Evolutionary conservation across 192 early-diverging fungal species (phyloP), one percentile per base, ranked within the genome.

Genomic region (Coemansia sp.): DNA sequence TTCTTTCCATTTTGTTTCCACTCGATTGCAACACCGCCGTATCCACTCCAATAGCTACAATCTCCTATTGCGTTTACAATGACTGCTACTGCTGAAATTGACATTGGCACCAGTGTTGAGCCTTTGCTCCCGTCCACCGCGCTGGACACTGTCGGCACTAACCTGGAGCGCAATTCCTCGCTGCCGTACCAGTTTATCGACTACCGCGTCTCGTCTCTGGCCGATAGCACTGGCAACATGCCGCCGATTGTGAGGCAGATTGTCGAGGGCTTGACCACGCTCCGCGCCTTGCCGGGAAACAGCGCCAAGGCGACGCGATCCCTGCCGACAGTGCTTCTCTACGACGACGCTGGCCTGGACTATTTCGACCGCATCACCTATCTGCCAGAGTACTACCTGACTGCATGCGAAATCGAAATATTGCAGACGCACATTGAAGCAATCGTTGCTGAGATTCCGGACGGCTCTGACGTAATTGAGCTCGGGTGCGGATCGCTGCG

Each of bases 321-420:
- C 5, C 41, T 78, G n/a, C 91, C 94, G 0, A 91, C 88, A 0
- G 79, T 93, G 56, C 80, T 93, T 2, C 83, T 95, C 29, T 97
- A 97, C 55, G 86, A 93, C 52, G 84, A 88, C 30, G 50, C 60
- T 1, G 94, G 94, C 6, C 66, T 97, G 12, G 89, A 90, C 43
- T 76, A 91, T 25, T 97, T 90, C 79, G 94, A 95, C 75, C 69
- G 87, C 45, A 94, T 97, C 57, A 95, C 93, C 0, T 89, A 94
- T 45, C 53, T 84, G 25, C 64, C 84, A 10, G 90, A 91, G 47
- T 97, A 97, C 60, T 94, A 97, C 64, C 68, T 94, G 58, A 92
- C 91, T 9, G 68, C 84, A 32, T 85, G 88, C 34, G 94, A 97
- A 66, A 85, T 87, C 21, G 82, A 92, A n/a, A 85, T 97, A 48